phyloP scores from a whole-genome alignment of 2,329 filamentous ascomycete genomes.

The Neurospora crassa region DNA sequence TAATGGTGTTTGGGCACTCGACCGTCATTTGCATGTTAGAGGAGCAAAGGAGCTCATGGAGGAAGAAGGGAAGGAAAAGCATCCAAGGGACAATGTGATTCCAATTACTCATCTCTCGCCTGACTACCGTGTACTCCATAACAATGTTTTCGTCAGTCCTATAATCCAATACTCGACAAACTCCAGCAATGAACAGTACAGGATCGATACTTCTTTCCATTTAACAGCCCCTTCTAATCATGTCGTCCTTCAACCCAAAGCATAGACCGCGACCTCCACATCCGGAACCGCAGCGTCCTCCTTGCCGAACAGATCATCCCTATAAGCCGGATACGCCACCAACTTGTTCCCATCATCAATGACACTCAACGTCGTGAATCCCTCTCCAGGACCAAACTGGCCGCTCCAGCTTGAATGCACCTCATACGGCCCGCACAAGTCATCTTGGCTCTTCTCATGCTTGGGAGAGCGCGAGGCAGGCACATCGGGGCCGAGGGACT shows the following conservation, averaged over 20 bases:
- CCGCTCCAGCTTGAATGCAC: conserved; percentile 27
- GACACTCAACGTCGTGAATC: conserved; percentile 27
- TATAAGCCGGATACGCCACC: conserved; percentile 22
- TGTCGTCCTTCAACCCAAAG: not conserved
- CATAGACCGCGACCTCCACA: not conserved
- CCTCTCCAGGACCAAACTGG: conserved; percentile 24
- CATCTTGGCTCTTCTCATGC: conserved; percentile 2
- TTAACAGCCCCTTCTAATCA: not conserved
- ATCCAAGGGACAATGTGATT: not conserved
- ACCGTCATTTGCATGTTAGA: not conserved
- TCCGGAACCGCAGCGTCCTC: conserved; percentile 16
- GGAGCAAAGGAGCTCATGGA: not conserved
- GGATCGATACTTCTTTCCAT: not conserved
- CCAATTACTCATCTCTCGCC: not conserved
- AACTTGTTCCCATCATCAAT: conserved; percentile 17
- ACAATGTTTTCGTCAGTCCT: not conserved
- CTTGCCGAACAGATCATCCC: conserved; percentile 20
- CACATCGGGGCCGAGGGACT: conserved; percentile 6
- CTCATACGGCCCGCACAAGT: conserved; percentile 22
- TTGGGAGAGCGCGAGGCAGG: conserved; percentile 21
- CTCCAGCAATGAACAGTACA: not conserved
- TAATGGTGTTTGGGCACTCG: not conserved
- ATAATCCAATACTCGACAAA: not conserved
- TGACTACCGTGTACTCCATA: not conserved
- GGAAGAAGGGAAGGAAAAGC: not conserved